Percentiles rank a stretch among this genome's conserved stretches.
These are phyloP conservation scores for Pouteria glomerata DNA, from an alignment of 148 eudicot species.

Conservation along the genomic window DNA sequence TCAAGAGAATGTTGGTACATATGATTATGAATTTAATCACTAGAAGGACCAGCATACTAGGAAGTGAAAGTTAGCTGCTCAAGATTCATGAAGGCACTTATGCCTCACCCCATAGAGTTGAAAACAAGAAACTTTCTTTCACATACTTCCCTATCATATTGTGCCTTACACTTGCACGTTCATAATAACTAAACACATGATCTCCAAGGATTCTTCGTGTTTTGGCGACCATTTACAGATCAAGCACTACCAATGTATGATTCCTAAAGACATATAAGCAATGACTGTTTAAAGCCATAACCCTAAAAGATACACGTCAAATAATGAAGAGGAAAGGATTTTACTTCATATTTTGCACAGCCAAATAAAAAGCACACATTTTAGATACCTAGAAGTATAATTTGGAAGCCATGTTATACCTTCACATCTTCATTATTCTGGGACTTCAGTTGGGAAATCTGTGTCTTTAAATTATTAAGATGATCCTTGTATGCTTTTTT, in stretches of 20 bases:
- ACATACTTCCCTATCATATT: too few relatives aligned
- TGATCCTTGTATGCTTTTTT: slow-evolving; percentile 61
- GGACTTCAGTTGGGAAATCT: slow-evolving; percentile 67
- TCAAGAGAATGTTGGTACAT: too few relatives aligned
- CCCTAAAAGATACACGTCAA: background rate
- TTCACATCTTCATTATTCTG: slow-evolving; percentile 74
- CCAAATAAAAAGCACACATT: background rate
- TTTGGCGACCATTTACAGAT: background rate
- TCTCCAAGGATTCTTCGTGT: background rate
- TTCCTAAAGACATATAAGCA: background rate
- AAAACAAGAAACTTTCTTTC: background rate
- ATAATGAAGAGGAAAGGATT: background rate
- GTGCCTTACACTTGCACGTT: too few relatives aligned
- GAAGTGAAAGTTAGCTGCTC: too few relatives aligned
- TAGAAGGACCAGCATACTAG: too few relatives aligned
- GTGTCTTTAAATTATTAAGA: slow-evolving; percentile 67
- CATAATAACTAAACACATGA: too few relatives aligned
- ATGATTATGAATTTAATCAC: too few relatives aligned
- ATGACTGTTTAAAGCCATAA: background rate
- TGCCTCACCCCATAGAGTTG: background rate
- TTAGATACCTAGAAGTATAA: background rate
- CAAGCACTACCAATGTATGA: too few relatives aligned
- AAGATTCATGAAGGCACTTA: too few relatives aligned
- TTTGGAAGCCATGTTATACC: slow-evolving; percentile 25
- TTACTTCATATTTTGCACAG: background rate